Evolutionary conservation across 1,284 basidiomycete genomes (phyloP).

Genomic region (Microstroma glucosiphilum): DNA sequence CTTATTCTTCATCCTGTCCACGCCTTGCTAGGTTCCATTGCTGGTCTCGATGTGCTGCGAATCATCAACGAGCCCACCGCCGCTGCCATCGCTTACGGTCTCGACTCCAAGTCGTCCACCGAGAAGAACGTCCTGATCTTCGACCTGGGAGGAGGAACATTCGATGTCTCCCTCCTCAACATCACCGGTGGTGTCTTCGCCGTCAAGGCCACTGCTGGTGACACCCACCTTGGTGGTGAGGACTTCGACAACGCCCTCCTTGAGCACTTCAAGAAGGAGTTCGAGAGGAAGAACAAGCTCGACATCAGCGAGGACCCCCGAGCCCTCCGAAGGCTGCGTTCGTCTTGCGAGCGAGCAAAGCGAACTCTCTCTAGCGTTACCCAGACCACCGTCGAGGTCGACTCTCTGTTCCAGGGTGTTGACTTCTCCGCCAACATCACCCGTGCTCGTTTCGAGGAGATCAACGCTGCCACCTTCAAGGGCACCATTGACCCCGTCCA

Average conservation of each 20-base stretch:
- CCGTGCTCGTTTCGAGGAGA: conserved; percentile 98
- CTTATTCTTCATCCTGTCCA: background rate
- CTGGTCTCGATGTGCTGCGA: conserved; percentile 63
- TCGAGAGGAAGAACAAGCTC: conserved; percentile 68
- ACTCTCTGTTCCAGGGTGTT: conserved; percentile 86
- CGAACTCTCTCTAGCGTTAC: conserved; percentile 94
- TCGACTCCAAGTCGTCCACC: conserved; percentile 54
- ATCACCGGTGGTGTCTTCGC: conserved; percentile 63
- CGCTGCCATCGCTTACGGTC: conserved; percentile 57
- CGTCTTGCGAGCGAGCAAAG: conserved; percentile 99
- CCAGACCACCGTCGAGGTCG: conserved; percentile 97
- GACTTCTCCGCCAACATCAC: conserved; percentile 50
- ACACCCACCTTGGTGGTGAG: conserved; percentile 69
- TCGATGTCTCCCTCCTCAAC: conserved; percentile 63
- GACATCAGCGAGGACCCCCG: conserved; percentile 94
- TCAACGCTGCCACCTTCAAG: conserved; percentile 89
- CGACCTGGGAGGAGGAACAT: conserved; percentile 90
- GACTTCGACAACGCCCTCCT: conserved; percentile 97
- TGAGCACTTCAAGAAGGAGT: conserved; percentile 68
- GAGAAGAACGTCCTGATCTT: conserved; percentile 99
- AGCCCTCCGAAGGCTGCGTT: conserved; percentile 87
- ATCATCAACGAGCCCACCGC: conserved; percentile 63
- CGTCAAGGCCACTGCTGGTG: conserved; percentile 62
- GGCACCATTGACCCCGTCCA: conserved; percentile 96
- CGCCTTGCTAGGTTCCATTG: conserved; percentile 55